phyloP scores from a whole-genome alignment of 192 early-diverging fungal genomes.

The Coemansia sp. region DNA sequence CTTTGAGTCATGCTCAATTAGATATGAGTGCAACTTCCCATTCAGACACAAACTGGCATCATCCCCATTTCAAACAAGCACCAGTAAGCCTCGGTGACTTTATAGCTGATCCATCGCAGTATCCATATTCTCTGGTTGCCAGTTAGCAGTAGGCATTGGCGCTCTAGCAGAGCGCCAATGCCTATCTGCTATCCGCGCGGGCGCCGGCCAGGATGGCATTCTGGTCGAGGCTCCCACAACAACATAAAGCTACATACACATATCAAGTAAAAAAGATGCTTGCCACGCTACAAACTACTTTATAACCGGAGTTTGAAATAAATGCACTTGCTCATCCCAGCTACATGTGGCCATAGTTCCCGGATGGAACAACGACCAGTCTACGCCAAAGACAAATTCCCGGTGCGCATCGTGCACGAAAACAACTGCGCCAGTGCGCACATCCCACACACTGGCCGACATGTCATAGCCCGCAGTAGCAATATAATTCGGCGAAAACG shows the following conservation, averaged over 20 bases:
- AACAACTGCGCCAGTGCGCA: conserved; percentile 51
- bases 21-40: too few relatives aligned
- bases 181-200: too few relatives aligned
- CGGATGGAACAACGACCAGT: conserved; percentile 86
- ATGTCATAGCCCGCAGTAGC: conserved; percentile 93
- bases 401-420: conserved; percentile 83
- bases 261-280: neutral
- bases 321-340: conserved; percentile 91
- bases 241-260: neutral
- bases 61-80: too few relatives aligned
- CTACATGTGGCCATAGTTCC: conserved; percentile 90
- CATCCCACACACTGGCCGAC: conserved; percentile 94
- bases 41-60: too few relatives aligned
- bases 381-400: conserved; percentile 96
- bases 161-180: too few relatives aligned
- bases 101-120: too few relatives aligned
- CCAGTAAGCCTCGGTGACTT: too few relatives aligned
- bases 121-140: too few relatives aligned
- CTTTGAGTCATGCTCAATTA: too few relatives aligned
- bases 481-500: conserved; percentile 78
- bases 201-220: too few relatives aligned
- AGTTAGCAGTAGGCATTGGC: too few relatives aligned
- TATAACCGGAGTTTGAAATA: conserved; percentile 50
- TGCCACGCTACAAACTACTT: neutral
- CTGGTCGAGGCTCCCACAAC: too few relatives aligned